Conservation (phyloP, 345 rosid species). For the Ceriops tagal region DNA sequence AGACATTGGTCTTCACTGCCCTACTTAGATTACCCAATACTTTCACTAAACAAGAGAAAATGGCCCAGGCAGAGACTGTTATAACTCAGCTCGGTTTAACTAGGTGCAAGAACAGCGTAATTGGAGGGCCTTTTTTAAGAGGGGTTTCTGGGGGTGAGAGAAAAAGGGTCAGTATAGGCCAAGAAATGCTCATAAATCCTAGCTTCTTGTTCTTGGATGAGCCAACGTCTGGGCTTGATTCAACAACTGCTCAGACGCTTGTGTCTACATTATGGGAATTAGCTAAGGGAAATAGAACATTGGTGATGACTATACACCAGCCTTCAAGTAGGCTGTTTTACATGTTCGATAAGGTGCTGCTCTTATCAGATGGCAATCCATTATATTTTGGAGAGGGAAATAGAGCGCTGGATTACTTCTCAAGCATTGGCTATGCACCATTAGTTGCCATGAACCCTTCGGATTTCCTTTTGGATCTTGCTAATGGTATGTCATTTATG, state of each 20-base stretch:
- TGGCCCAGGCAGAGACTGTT: constrained; percentile 16
- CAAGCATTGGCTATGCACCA: constrained; percentile 37
- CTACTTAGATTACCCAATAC: constrained; percentile 18
- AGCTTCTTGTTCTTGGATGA: constrained; percentile 53
- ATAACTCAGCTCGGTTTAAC: constrained; percentile 13
- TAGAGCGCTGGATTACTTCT: constrained; percentile 47
- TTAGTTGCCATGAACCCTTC: constrained; percentile 52
- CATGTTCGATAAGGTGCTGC: constrained; percentile 56
- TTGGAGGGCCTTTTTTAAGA: constrained; percentile 36
- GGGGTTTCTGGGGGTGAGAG: constrained; percentile 63
- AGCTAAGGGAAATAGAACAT: constrained; percentile 42
- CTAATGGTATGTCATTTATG: constrained; percentile 31
- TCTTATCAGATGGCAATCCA: constrained; percentile 47
- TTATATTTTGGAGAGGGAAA: constrained; percentile 46
- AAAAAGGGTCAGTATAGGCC: constrained; percentile 54
- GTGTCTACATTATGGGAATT: constrained; percentile 38
- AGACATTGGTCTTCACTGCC: constrained; percentile 22
- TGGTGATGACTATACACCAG: constrained; percentile 56
- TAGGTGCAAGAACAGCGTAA: constrained; percentile 37
- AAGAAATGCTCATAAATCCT: constrained; percentile 54
- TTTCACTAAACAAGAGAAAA: constrained; percentile 11
- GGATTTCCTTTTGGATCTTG: constrained; percentile 52
- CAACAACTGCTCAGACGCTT: constrained; percentile 54
- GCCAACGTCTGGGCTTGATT: constrained; percentile 57
- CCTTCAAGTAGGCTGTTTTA: constrained; percentile 56